Evolutionary conservation across 2,329 filamentous ascomycete species (phyloP).

Genomic region (Botrytis cinerea): DNA sequence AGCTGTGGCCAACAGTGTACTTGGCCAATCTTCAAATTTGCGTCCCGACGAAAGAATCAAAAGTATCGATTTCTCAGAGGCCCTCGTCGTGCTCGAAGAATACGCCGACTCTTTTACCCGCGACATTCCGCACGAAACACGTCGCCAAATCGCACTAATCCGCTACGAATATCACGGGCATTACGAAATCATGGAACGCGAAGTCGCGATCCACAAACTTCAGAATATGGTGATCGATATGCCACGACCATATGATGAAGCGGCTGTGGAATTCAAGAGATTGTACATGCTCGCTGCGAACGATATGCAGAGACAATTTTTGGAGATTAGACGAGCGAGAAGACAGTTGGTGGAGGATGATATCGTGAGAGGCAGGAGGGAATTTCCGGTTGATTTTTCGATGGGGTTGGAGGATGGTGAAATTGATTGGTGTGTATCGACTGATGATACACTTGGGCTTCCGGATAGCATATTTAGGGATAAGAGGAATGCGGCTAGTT

Average conservation of each 20-base stretch:
- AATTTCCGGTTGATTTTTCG: not conserved
- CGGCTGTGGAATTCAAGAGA: not conserved
- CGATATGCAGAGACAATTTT: constrained; percentile 8
- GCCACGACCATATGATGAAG: not conserved
- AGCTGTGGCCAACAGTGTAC: no score
- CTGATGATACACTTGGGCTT: not conserved
- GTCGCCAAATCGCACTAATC: not conserved
- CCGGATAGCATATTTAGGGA: not conserved
- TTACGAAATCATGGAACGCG: not conserved
- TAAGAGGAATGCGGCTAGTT: not conserved
- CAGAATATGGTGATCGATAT: not conserved
- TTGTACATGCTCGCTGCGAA: not conserved
- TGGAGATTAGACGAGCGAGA: constrained; percentile 14
- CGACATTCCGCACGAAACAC: constrained; percentile 16
- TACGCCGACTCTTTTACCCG: constrained; percentile 18
- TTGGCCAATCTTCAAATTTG: no score
- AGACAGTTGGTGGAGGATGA: constrained; percentile 11
- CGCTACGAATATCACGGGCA: not conserved
- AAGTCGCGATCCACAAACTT: not conserved
- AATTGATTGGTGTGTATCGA: not conserved
- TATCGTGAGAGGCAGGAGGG: not conserved
- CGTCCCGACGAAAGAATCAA: not conserved
- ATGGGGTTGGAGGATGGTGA: not conserved
- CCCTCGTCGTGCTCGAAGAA: not conserved
- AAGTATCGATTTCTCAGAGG: not conserved